phyloP scores from a whole-genome alignment of 176 grass and related monocot genomes.

The Zoysia japonica region DNA sequence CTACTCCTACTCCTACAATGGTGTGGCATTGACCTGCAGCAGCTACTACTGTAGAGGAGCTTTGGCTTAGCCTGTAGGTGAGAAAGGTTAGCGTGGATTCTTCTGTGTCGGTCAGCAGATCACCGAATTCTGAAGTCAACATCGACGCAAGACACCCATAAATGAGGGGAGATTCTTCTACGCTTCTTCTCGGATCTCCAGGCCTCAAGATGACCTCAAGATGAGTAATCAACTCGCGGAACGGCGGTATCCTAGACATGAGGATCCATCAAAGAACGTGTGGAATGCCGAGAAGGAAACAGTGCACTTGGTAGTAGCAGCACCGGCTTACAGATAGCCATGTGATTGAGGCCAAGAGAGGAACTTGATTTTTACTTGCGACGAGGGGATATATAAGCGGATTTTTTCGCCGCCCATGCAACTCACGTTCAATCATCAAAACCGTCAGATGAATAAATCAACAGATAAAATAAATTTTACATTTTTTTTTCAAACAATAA shows the following conservation, averaged over 20 bases:
- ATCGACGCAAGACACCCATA: slow-evolving; percentile 30
- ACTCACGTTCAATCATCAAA: no score
- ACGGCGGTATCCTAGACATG: slow-evolving; percentile 34
- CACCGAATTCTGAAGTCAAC: slow-evolving; percentile 45
- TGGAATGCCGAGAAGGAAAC: not conserved
- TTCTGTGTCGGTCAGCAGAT: not conserved
- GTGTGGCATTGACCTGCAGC: slow-evolving; percentile 41
- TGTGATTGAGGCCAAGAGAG: not conserved
- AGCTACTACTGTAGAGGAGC: not conserved
- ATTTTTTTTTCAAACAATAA: no score
- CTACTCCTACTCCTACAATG: not conserved
- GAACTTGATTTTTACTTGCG: not conserved
- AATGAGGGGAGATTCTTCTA: slow-evolving; percentile 45
- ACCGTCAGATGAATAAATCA: no score
- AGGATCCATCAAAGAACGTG: slow-evolving; percentile 25
- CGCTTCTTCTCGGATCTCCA: slow-evolving; percentile 47
- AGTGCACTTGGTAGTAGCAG: slow-evolving; percentile 6
- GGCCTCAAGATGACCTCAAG: slow-evolving; percentile 11
- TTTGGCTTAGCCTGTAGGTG: not conserved
- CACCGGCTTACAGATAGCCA: slow-evolving; percentile 2
- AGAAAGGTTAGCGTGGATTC: not conserved
- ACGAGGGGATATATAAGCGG: not conserved
- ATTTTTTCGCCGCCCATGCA: no score
- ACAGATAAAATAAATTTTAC: no score
- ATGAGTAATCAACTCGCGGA: slow-evolving; percentile 43